phyloP scores from a whole-genome alignment of 73 alveolate species.

The Urostyla sp. region DNA sequence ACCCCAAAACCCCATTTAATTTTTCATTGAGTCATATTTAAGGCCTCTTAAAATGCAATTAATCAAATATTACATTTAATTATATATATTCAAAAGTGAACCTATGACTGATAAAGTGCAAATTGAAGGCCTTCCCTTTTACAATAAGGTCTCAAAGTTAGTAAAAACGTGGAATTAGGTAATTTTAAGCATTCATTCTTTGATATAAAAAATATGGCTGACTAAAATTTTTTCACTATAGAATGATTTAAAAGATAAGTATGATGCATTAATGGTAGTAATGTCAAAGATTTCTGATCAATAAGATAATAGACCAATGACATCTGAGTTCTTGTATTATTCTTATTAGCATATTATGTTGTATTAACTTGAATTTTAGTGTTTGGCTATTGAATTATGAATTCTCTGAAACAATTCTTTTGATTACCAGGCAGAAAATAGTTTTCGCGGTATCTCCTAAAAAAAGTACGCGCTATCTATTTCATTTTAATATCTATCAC shows the following conservation, averaged over 20 bases:
- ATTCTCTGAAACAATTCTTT: conserved; percentile 68
- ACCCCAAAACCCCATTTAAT: no score
- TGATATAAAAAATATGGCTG: conserved; percentile 17
- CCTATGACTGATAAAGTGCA: conserved; percentile 30
- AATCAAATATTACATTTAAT: no score
- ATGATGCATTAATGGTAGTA: conserved; percentile 44
- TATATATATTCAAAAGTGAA: background rate
- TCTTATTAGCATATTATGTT: background rate
- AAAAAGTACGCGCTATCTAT: conserved; percentile 67
- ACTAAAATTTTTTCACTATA: conserved; percentile 13
- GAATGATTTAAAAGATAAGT: conserved; percentile 3
- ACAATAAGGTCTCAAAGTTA: conserved; percentile 38
- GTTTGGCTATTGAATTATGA: conserved; percentile 73
- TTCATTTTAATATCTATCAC: background rate
- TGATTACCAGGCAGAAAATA: conserved; percentile 67
- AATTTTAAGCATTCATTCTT: conserved; percentile 28
- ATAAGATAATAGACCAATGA: conserved; percentile 22
- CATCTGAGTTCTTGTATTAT: conserved; percentile 51
- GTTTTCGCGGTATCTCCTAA: conserved; percentile 67
- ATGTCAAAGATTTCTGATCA: conserved; percentile 29
- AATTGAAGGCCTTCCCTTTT: conserved; percentile 42
- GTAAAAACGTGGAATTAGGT: conserved; percentile 58
- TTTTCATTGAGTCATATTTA: no score
- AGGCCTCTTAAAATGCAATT: no score
- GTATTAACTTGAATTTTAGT: background rate